Percentiles rank a stretch among this genome's conserved stretches.
These are phyloP conservation scores for Colletotrichum shisoi DNA, from an alignment of 2,329 filamentous ascomycete species.

Conservation along the genomic window DNA sequence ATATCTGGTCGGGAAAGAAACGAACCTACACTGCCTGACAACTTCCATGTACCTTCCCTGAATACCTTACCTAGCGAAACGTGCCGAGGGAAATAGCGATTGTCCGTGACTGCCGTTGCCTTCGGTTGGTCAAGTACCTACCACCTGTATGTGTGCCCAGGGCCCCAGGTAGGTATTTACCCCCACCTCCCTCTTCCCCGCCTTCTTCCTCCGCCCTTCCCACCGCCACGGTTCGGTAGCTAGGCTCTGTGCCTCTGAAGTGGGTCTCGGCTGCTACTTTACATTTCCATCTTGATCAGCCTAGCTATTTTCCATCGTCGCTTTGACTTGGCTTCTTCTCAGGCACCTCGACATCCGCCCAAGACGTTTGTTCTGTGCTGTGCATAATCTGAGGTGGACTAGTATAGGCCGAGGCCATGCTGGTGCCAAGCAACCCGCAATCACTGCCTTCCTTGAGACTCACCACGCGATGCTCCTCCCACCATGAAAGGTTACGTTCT, in stretches of 20 bases:
- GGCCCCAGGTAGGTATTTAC: too few relatives aligned
- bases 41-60: too few relatives aligned
- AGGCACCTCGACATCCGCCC: constrained; percentile 8
- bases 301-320: not conserved
- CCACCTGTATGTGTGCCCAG: too few relatives aligned
- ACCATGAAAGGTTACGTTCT: not conserved
- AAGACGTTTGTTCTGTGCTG: constrained; percentile 7
- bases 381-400: constrained; percentile 15
- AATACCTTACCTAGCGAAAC: too few relatives aligned
- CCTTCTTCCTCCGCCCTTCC: constrained; percentile 13
- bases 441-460: not conserved
- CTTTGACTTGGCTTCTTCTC: not conserved
- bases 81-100: too few relatives aligned
- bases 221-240: constrained; percentile 16
- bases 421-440: not conserved
- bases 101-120: too few relatives aligned
- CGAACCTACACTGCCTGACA: too few relatives aligned
- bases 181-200: constrained; percentile 1
- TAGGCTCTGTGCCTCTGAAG: constrained; percentile 15
- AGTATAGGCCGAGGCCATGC: constrained; percentile 1
- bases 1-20: too few relatives aligned
- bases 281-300: not conserved
- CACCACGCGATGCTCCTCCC: not conserved
- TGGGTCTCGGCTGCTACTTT: constrained; percentile 18
- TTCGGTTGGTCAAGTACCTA: too few relatives aligned